Percentiles rank a stretch among this genome's conserved stretches.
These are phyloP conservation scores for Leccinum barrowsii DNA, from an alignment of 768 basidiomycete genomes.

Conservation along the genomic window DNA sequence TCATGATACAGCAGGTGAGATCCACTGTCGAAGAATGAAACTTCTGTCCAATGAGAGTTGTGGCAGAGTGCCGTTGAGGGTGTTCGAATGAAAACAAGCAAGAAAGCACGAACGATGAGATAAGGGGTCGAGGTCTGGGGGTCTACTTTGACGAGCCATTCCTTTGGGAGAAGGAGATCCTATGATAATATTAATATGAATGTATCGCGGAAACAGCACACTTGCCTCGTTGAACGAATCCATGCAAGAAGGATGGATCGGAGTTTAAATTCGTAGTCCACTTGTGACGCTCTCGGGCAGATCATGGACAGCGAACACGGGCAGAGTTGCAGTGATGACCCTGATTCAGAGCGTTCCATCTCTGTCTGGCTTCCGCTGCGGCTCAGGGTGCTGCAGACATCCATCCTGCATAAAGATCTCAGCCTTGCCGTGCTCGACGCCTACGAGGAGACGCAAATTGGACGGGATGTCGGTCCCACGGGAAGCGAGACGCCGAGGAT, in stretches of 20 bases:
- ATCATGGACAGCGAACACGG: slow-evolving; percentile 15
- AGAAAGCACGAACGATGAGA: slow-evolving; percentile 55
- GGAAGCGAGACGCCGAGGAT: slow-evolving; percentile 58
- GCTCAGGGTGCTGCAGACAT: slow-evolving; percentile 34
- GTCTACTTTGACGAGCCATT: slow-evolving; percentile 74
- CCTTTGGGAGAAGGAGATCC: slow-evolving; percentile 60
- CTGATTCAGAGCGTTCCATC: slow-evolving; percentile 39
- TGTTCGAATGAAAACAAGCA: slow-evolving; percentile 4
- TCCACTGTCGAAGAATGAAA: slow-evolving; percentile 55
- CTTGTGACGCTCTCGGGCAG: background rate
- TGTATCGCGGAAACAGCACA: background rate
- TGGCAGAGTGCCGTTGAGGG: slow-evolving; percentile 4
- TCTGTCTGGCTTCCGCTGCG: slow-evolving; percentile 39
- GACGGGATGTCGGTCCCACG: slow-evolving; percentile 57
- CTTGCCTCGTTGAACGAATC: slow-evolving; percentile 39
- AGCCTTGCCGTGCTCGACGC: slow-evolving; percentile 62
- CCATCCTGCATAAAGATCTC: slow-evolving; percentile 48
- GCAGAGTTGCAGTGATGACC: slow-evolving; percentile 34
- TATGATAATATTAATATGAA: background rate
- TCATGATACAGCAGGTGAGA: slow-evolving; percentile 53
- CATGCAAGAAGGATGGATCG: slow-evolving; percentile 32
- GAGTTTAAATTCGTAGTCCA: slow-evolving; percentile 18
- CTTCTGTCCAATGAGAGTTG: slow-evolving; percentile 45
- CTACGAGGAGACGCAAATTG: slow-evolving; percentile 66
- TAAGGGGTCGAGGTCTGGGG: slow-evolving; percentile 59